These are phyloP conservation scores for Coccomyxa subellipsoidea DNA, from an alignment of 163 green algal species.

Conservation along the genomic window DNA sequence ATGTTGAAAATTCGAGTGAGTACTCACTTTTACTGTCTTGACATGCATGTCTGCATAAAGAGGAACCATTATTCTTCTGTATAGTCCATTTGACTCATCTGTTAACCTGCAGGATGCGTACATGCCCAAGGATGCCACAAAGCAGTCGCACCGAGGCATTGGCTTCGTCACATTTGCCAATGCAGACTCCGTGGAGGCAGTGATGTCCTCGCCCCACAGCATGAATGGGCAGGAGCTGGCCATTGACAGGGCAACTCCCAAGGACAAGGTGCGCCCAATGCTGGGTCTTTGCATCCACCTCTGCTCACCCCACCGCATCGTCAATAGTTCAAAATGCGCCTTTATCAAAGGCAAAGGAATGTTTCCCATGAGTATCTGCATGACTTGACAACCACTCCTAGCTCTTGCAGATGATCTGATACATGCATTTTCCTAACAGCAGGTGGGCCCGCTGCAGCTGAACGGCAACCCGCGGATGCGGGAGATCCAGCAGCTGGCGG, in stretches of 20 bases:
- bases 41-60: too few species aligned
- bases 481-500: conserved; percentile 3
- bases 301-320: too few species aligned
- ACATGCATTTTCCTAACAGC: not conserved
- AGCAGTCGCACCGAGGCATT: conserved; percentile 77
- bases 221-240: conserved; percentile 84
- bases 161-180: conserved; percentile 77
- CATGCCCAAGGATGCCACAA: conserved; percentile 62
- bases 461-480: not conserved
- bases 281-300: too few species aligned
- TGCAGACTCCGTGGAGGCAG: conserved; percentile 31
- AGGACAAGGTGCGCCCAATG: conserved; percentile 42
- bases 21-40: too few species aligned
- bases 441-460: not conserved
- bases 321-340: too few species aligned
- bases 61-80: too few species aligned
- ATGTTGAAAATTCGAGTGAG: too few species aligned
- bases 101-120: conserved; percentile 50
- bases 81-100: not conserved
- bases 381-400: too few species aligned
- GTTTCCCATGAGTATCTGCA: too few species aligned
- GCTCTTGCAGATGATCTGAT: too few species aligned
- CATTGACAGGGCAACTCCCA: conserved; percentile 84
- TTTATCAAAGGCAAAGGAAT: too few species aligned
- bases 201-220: conserved; percentile 70